Evolutionary conservation across 2,329 filamentous ascomycete species (phyloP), one percentile per base, ranked within the genome.

Genomic region (Trichophaea hybrida): DNA sequence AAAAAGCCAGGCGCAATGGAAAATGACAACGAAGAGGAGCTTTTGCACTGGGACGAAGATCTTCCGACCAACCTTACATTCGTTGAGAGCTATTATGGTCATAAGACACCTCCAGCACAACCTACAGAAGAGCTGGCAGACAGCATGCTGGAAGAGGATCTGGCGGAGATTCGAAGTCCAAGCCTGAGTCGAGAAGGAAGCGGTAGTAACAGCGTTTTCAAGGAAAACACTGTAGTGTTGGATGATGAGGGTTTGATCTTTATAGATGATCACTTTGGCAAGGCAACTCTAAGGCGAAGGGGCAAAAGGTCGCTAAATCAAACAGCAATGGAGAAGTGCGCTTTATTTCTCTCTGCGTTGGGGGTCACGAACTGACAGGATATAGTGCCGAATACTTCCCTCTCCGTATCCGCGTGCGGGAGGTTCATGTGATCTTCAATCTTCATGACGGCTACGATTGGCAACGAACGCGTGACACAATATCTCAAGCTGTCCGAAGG

Each of bases 401-500:
- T 5, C 73, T 98, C 12, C 83, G 82, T 64, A 77, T 96, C 2
- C 82, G 82, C 4, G 79, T 97, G 13, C 83, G 87, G 32, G 88
- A 96, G 69, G 84, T 95, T 5, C 88, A 97, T 70, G 75, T 96
- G 55, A 96, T 97, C 61, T 98, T 93, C 93, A 94, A 98, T 69
- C 75, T 98, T 1, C 96, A 93, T 71, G 93, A 98, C 74, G 93
- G 93, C 1, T 98, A 95, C 70, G 94, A 98, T 72, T 98, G 94
- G 94, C 80, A 84, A 66, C 80, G 81, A 48, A 98, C 94, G 0
- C 80, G 91, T 48, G 85, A 93, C 63, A 81, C 85, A 3, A 95
- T 98, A 59, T 83, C 83, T 24, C 86, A 91, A 69, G 89, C 88
- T 5, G 89, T 98, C 1, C 82, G 93, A 61, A 84, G 94, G 57